Evolutionary conservation across 495 filamentous ascomycete species (phyloP), one percentile per base, ranked within the genome.

Genomic region (Aspergillus conjunctus): DNA sequence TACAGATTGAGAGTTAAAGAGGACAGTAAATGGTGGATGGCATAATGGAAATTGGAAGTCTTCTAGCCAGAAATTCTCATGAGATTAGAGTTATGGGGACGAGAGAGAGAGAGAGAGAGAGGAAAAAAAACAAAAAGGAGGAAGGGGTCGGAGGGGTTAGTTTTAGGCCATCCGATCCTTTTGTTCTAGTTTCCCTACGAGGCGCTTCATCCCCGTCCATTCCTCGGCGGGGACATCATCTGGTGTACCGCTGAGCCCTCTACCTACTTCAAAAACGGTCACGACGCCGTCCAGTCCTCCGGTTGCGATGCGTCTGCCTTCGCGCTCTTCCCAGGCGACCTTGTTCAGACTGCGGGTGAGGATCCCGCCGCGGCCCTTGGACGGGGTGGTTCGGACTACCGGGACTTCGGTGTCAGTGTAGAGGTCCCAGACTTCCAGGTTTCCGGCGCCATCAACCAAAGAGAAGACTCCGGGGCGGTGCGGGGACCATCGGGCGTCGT

Each of bases 391-490:
- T 62, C 86, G 87, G 41, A 88, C 87, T 1, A 91, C 86, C 0
- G 94, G 95, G 17, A 97, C 91, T 76, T 98, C 94, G 2, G 87
- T 92, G 72, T 97, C 93, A 15, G 90, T 81, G 18, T 90, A 95
- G 12, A 99, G 81, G 69, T 99, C 95, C 91, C 93, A 99, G 41
- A 99, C 78, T 73, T 98, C 94, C 39, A 99, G 77, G 69, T 87
- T 89, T n/a, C 94, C 94, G 14, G 88, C 90, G 37, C 94, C 94
- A 61, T 98, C 94, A 22, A 98, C 94, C 12, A 92, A 83, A 14
- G 90, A 90, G 73, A 99, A 99, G 12, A 99, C 90, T 26, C 91
- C 91, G 1, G 94, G 94, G 65, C 91, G 89, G 63, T 91, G 83
- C 0, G 94, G 93, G 34, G 91, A 93, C 94, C 94, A 99, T 12